Conservation (phyloP, 2,329 filamentous ascomycete species). For the Simplicillium sp. region DNA sequence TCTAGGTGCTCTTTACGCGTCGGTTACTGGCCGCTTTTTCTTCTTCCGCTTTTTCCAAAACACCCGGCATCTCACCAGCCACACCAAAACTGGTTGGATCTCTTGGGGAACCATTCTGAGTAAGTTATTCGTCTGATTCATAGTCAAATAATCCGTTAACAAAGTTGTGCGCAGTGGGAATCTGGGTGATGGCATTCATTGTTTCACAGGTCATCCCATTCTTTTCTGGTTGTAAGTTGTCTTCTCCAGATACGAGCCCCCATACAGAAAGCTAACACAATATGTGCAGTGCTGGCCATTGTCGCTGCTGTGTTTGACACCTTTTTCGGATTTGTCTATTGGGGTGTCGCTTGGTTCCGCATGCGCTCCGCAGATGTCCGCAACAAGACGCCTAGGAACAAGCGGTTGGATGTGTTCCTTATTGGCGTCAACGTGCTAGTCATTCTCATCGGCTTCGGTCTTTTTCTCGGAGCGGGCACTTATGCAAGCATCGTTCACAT, state of each 20-base stretch:
- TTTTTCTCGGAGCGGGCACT: no score
- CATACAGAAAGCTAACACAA: no score
- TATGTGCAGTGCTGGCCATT: slow-evolving; percentile 2
- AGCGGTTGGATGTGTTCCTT: no score
- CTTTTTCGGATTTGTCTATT: slow-evolving; percentile 4
- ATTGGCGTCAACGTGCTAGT: no score
- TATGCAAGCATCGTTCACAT: no score
- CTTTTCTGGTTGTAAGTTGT: slow-evolving; percentile 1
- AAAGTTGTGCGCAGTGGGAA: neutral
- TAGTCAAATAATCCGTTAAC: no score
- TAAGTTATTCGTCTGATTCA: no score
- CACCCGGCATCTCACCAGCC: no score
- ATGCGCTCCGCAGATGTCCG: slow-evolving; percentile 2
- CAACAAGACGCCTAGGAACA: no score
- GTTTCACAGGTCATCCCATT: slow-evolving; percentile 2
- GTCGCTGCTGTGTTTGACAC: slow-evolving; percentile 4
- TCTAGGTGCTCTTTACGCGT: slow-evolving; percentile 4
- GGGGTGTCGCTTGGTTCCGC: slow-evolving; percentile 2
- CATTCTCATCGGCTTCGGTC: no score
- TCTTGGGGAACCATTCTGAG: no score
- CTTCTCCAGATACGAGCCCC: neutral
- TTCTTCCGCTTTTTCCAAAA: no score
- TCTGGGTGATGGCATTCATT: slow-evolving; percentile 4
- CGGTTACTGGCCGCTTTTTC: slow-evolving; percentile 1
- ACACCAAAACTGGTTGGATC: neutral